Conservation (phyloP, 176 grass and related monocot species). For the Oryza nivara region DNA sequence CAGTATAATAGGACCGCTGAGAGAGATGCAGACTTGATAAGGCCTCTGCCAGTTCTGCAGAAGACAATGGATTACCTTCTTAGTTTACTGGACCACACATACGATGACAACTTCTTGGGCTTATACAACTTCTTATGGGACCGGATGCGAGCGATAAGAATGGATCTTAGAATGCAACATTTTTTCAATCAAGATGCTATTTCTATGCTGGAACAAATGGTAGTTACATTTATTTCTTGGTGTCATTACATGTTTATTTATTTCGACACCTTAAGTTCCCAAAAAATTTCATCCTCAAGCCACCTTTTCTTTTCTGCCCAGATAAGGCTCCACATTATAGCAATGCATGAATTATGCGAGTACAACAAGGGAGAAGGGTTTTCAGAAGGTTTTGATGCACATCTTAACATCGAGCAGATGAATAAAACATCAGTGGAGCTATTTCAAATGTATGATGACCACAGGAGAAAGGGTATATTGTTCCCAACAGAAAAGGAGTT, state of each 20-base stretch:
- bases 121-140: slow-evolving; percentile 99
- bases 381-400: slow-evolving; percentile 95
- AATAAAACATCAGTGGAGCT: slow-evolving; percentile 95
- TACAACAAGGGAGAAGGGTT: slow-evolving; percentile 95
- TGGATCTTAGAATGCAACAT: slow-evolving; percentile 99
- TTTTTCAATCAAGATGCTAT: slow-evolving; percentile 81
- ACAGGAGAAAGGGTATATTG: slow-evolving; percentile 75
- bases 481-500: slow-evolving; percentile 87
- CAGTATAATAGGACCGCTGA: slow-evolving; percentile 98
- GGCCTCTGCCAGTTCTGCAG: slow-evolving; percentile 89
- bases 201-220: slow-evolving; percentile 98
- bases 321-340: slow-evolving; percentile 95
- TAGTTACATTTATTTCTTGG: slow-evolving; percentile 42
- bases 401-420: slow-evolving; percentile 99
- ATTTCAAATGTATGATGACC: slow-evolving; percentile 98
- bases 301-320: slow-evolving; percentile 48
- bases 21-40: slow-evolving; percentile 84
- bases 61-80: slow-evolving; percentile 91
- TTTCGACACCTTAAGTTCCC: not conserved
- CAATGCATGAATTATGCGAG: slow-evolving; percentile 94
- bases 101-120: slow-evolving; percentile 76
- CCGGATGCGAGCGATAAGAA: slow-evolving; percentile 95
- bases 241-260: slow-evolving; percentile 5
- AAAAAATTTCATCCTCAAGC: slow-evolving; percentile 14
- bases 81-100: slow-evolving; percentile 77